Base-by-base conservation (phyloP, 768 basidiomycete genomes). In the Peribolospora baueri region DNA sequence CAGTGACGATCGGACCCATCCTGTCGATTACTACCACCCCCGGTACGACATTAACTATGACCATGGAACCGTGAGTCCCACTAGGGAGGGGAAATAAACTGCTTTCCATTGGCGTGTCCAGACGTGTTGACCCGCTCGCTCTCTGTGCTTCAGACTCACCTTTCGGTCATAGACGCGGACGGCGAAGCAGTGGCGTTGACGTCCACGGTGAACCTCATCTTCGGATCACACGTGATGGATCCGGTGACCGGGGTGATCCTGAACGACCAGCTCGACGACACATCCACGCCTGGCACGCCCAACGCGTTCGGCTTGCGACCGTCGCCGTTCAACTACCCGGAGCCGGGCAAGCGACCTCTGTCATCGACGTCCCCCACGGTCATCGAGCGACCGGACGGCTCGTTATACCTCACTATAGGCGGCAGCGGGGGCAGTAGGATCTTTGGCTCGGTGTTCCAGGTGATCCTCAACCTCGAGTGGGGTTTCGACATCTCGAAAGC, bases 251-350 rank as follows among this genome's bases (percentile, higher is more conserved):
- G 91, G 0, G 73, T 97, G 39, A 74, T 97, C 52, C 68, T 95
- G 46, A 95, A 95, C 62, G 78, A 97, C 62, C 84, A 91, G 72
- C 78, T 75, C 61, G 84, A 87, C 59, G 91, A 97, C 66, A 95
- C 95, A 66, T 82, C 86, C 8, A 79, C 71, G 0, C 90, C 88
- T 1, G 86, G 82, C 3, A 66, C 68, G n/a, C 75, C 84, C 5
- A 91, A 93, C 61, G 76, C 72, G 2, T 91, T 86, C 63, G 87
- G 83, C 0, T 68, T 90, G 50, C 77, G 70, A 69, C 81, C 59
- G 3, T 65, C 64, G 25, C 69, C 69, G 0, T 69, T 62, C 68
- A 93, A 95, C 66, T 90, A 84, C 61, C 87, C 90, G 5, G 79
- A 77, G 59, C 74, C 84, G 2, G 77, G 81, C 5, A 97, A 95